Base-by-base conservation (phyloP, 2,329 filamentous ascomycete genomes). In the Cladosporium austrohemisphaericum region DNA sequence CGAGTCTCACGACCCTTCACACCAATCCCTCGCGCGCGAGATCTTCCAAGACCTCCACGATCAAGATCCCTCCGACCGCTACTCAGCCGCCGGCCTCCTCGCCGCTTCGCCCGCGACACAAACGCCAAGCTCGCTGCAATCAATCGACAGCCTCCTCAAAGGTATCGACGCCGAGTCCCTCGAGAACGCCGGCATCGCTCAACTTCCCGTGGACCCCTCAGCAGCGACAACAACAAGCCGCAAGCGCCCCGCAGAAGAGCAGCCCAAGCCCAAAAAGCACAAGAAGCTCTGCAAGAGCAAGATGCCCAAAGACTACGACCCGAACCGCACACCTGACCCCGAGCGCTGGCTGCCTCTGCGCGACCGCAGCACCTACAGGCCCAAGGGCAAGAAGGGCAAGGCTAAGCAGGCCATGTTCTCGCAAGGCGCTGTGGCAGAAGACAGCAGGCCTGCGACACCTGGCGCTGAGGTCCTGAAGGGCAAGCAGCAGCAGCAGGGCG, bases 291-390 rank as follows among this genome's bases (percentile, higher is more conserved):
- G 77, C 40, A 76, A 78, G 64, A 78, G 74, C 50, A 80, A 80
- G 58, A 73, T 87, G 60, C 86, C 86, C 25, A 88, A 88, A 69
- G 78, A 84, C 61, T 88, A 81, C 62, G 87, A 89, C 52, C 79
- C 87, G 45, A 81, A 78, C 59, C 94, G 90, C 75, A 84, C 83
- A 56, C 80, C 88, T 26, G 93, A 98, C 67, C 84, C 89, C 0
- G 93, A 98, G 70, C 79, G 93, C 55, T 98, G 93, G 93, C 71
- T 98, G 52, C 92, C 93, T 10, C 75, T 97, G 61, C 83, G 86
- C 45, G 93, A 98, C 66, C 80, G 93, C 50, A 93, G 87, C 59
- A 87, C 83, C 32, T 98, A 95, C 70, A 77, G 28, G 28, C 90
- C 91, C 6, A 95, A 93, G 73, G 90, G 38, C 16, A 90, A 86